Evolutionary conservation across 202 grass and related monocot species (phyloP).

Genomic region (Hordeum pubiflorum): DNA sequence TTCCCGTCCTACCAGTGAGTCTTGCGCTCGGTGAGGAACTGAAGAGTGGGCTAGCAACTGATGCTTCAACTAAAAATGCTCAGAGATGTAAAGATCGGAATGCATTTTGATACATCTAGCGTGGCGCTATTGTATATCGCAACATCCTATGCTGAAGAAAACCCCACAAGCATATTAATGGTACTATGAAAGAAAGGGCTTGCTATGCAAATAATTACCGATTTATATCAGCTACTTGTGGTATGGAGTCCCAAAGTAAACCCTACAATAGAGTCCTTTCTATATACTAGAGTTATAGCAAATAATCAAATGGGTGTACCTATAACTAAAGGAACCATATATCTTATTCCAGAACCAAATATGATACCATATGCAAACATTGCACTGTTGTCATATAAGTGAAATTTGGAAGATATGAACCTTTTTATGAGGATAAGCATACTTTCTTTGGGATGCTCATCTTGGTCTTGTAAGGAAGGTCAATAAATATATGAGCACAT

Average conservation of each 20-base stretch:
- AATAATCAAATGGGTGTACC: neutral
- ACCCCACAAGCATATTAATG: neutral
- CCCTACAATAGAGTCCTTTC: no score
- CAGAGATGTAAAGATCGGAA: neutral
- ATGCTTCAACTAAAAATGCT: neutral
- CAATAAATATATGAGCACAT: no score
- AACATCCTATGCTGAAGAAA: neutral
- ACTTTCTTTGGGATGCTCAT: no score
- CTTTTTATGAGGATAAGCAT: no score
- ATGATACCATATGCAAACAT: neutral
- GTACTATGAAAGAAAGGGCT: no score
- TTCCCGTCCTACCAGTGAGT: constrained; percentile 18
- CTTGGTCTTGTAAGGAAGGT: no score
- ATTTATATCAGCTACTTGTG: no score
- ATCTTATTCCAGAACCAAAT: neutral
- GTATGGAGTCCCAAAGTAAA: no score
- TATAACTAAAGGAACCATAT: neutral
- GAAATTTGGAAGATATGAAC: neutral
- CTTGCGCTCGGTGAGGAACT: neutral
- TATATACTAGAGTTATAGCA: neutral
- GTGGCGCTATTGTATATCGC: neutral
- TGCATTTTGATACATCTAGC: constrained; percentile 13
- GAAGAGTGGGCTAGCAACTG: neutral
- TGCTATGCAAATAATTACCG: no score
- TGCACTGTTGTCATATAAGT: neutral